These are phyloP conservation scores for Eudorina sp. DNA, from an alignment of 139 green algal species.

Conservation along the genomic window DNA sequence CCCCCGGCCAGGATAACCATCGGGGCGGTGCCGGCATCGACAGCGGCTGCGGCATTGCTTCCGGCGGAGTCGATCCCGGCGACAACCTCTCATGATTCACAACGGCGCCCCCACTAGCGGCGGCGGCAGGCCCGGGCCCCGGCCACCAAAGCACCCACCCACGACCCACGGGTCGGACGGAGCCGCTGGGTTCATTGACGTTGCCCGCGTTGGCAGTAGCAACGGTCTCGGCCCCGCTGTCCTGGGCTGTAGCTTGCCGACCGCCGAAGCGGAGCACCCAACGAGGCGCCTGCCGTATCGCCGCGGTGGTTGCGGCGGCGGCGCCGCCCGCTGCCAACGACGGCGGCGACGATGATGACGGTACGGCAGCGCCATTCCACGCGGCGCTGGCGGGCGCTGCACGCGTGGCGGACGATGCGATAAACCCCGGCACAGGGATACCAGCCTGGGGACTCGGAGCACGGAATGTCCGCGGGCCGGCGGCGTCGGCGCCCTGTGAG, in stretches of 20 bases:
- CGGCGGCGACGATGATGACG: background rate
- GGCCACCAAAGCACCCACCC: constrained; percentile 31
- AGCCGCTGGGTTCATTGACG: too few relatives aligned
- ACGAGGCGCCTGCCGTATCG: background rate
- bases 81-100: too few relatives aligned
- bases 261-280: constrained; percentile 10
- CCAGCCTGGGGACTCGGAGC: too few relatives aligned
- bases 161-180: background rate
- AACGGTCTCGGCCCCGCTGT: background rate
- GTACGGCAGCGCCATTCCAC: background rate
- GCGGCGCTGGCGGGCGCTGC: too few relatives aligned
- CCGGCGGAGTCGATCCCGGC: too few relatives aligned
- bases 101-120: background rate
- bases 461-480: too few relatives aligned
- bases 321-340: background rate
- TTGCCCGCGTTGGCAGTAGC: too few relatives aligned
- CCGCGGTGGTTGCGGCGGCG: background rate
- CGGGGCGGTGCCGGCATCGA: background rate
- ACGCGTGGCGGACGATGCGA: too few relatives aligned
- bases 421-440: too few relatives aligned
- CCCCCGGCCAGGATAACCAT: background rate
- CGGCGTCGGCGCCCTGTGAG: too few relatives aligned
- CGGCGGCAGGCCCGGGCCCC: background rate
- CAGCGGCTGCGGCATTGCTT: background rate
- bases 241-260: background rate